Conservation (phyloP, 2,329 filamentous ascomycete genomes). For the Paecilomyces sp. region DNA sequence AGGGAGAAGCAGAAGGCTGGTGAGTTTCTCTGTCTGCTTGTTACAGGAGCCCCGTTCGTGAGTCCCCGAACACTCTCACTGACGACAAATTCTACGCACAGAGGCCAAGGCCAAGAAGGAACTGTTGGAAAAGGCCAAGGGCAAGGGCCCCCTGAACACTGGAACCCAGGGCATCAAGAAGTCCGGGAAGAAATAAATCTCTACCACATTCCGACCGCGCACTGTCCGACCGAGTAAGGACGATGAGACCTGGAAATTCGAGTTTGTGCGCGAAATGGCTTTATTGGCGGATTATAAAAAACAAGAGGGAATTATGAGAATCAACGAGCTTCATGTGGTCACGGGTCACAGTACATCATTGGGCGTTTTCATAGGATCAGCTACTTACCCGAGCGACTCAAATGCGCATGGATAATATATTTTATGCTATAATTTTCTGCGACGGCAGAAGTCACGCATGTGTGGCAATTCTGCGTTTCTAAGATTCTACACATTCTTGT, state of each 20-base stretch:
- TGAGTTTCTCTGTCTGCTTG: constrained; percentile 39
- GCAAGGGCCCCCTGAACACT: constrained; percentile 82
- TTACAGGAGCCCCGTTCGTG: background rate
- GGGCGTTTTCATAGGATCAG: constrained; percentile 10
- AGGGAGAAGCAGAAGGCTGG: constrained; percentile 78
- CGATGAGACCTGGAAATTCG: background rate
- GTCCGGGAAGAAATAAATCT: constrained; percentile 82
- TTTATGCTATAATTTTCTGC: background rate
- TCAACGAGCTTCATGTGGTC: constrained; percentile 14
- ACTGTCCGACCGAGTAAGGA: background rate
- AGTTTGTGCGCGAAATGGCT: background rate
- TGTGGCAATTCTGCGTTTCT: background rate
- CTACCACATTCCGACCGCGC: background rate
- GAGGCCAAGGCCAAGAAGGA: constrained; percentile 84
- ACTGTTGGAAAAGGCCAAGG: constrained; percentile 70
- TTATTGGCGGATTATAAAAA: background rate
- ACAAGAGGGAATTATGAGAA: constrained; percentile 5
- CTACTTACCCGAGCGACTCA: constrained; percentile 2
- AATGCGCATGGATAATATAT: constrained; percentile 5
- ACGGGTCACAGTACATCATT: constrained; percentile 8
- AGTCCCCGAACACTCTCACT: constrained; percentile 1
- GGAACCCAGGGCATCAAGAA: constrained; percentile 93
- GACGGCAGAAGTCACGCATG: background rate
- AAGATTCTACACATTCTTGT: background rate
- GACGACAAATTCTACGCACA: constrained; percentile 21